Base-by-base conservation (phyloP, 805 yeast species). In the Nakazawaea siamensis region DNA sequence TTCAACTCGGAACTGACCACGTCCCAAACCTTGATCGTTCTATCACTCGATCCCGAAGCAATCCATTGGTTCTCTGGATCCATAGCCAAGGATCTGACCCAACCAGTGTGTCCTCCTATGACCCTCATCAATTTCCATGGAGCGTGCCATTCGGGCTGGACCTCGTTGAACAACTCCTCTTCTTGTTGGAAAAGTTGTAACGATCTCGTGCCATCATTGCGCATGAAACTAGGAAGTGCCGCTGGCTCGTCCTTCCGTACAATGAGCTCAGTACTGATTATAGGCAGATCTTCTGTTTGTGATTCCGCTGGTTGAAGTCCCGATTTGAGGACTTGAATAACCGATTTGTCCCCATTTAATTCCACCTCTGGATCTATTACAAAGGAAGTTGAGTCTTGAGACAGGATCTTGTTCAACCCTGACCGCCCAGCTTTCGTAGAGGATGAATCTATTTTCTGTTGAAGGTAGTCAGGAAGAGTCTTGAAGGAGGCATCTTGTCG, bases 41-140 rank as follows among this genome's bases (percentile, higher is more conserved):
- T 65, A 51, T 92, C 99, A 4, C 81, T 73, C 3, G 94, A 78
- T 0, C 97, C 99, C 0, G 96, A 79, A 6, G 80, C 94, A 58
- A 85, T 90, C 85, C 92, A 92, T 44, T 78, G 72, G 52, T 87
- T 87, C 21, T 80, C 80, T 1, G 95, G 95, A 41, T 92, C 97
- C 14, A 83, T 71, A 6, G 80, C 68, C 3, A 87, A 61, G n/a
- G 84, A 69, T 30, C 94, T 67, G 1, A 92, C 86, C 88, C 97
- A 88, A 0, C 99, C 98, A 26, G 73, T 68, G 53, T 92, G 98
- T 3, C 97, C 97, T 1, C 83, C 75, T 1, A 90, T 66, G 3
- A 90, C 86, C 38, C 80, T 65, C 50, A 64, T 66, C 5, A 84
- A 64, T 45, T 73, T 72, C 95, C 95, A 86, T 2, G 76, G 72